Conservation (phyloP, 2,329 filamentous ascomycete species). For the Fusarium caatingaense region DNA sequence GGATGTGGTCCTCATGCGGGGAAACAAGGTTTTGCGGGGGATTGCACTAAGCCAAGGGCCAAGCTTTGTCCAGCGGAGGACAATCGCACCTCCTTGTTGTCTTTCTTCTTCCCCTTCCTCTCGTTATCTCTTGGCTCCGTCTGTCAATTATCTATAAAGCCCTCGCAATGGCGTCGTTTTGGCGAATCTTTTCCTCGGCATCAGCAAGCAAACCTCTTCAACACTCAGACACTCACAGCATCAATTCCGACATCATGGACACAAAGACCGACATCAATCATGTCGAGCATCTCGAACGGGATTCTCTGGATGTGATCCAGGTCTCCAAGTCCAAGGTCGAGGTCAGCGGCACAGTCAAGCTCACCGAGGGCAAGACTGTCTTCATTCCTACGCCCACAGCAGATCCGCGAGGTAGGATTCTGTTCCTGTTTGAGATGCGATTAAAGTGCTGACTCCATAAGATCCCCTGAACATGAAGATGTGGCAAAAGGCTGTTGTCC, state of each 20-base stretch:
- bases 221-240: not conserved
- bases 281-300: constrained; percentile 35
- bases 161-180: not conserved
- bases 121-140: constrained; percentile 14
- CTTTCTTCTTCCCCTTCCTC: constrained; percentile 5
- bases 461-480: constrained; percentile 42
- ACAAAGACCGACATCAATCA: constrained; percentile 32
- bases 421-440: rapidly evolving
- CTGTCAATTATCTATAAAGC: constrained; percentile 18
- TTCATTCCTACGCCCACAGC: constrained; percentile 39
- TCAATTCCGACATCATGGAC: constrained; percentile 26
- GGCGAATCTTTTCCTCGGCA: not conserved
- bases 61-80: not conserved
- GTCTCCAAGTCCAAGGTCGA: constrained; percentile 35
- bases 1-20: constrained; percentile 36
- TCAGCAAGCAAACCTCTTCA: constrained; percentile 10
- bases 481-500: constrained; percentile 38
- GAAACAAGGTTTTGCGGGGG: constrained; percentile 29
- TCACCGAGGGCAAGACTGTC: constrained; percentile 30
- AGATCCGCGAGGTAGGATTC: constrained; percentile 20
- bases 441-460: constrained; percentile 8
- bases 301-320: constrained; percentile 32
- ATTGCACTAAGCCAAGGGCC: constrained; percentile 16
- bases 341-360: constrained; percentile 38
- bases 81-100: not conserved